phyloP scores from a whole-genome alignment of 768 basidiomycete genomes.

The Lentinula lateritia region DNA sequence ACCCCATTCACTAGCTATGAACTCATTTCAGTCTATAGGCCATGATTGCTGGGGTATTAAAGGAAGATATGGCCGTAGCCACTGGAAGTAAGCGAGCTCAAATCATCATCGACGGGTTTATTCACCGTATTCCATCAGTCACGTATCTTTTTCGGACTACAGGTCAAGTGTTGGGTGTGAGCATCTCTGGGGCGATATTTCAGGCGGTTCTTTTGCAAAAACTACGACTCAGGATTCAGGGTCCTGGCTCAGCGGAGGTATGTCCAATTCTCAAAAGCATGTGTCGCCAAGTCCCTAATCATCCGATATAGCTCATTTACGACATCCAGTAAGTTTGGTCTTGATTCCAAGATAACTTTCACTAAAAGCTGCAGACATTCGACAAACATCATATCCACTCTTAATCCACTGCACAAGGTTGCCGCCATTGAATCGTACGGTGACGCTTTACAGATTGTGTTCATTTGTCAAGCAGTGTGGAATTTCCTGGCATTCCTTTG shows the following conservation, averaged over 20 bases:
- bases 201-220: constrained; percentile 73
- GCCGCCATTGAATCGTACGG: constrained; percentile 76
- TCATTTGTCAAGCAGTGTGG: constrained; percentile 70
- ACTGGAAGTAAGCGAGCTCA: constrained; percentile 71
- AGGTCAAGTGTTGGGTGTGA: constrained; percentile 94
- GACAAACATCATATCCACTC: constrained; percentile 62
- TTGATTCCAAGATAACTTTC: constrained; percentile 4
- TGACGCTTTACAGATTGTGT: constrained; percentile 74
- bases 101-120: neutral
- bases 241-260: constrained; percentile 68
- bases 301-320: constrained; percentile 54
- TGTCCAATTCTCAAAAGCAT: neutral
- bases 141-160: constrained; percentile 92
- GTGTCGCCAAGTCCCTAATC: neutral
- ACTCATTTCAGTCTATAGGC: constrained; percentile 43
- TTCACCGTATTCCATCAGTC: constrained; percentile 39
- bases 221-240: constrained; percentile 70
- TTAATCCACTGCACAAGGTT: constrained; percentile 47
- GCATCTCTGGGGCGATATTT: constrained; percentile 76
- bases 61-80: constrained; percentile 81
- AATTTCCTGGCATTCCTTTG: constrained; percentile 63
- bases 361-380: constrained; percentile 46
- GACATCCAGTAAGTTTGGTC: constrained; percentile 47
- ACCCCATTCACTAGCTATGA: constrained; percentile 7
- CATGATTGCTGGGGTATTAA: constrained; percentile 77